These are phyloP conservation scores for Galerina marginata DNA, from an alignment of 768 basidiomycete genomes.

Conservation along the genomic window DNA sequence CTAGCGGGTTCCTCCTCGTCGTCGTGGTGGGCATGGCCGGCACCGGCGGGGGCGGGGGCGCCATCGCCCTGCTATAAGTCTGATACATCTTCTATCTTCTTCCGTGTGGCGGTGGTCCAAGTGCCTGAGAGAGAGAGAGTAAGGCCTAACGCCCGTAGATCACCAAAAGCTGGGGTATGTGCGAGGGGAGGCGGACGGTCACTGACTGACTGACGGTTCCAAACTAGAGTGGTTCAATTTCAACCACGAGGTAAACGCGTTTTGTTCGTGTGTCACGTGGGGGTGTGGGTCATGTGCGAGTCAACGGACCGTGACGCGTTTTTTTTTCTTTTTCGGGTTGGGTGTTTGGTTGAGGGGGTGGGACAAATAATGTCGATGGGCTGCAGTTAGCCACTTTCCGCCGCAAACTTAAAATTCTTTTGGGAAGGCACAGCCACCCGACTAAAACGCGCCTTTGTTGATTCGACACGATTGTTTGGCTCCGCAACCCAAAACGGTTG, in stretches of 20 bases:
- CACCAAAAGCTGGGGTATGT: neutral
- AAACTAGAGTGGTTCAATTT: neutral
- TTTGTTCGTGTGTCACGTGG: conserved; percentile 29
- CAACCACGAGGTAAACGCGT: conserved; percentile 32
- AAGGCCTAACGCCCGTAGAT: conserved; percentile 47
- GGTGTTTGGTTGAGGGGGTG: too few species aligned
- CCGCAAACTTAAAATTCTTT: too few species aligned
- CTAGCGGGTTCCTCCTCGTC: conserved; percentile 45
- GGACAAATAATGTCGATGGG: too few species aligned
- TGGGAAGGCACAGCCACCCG: too few species aligned
- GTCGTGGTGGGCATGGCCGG: conserved; percentile 22
- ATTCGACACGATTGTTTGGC: too few species aligned
- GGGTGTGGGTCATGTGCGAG: conserved; percentile 3
- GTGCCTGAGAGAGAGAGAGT: neutral
- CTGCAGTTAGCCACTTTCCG: too few species aligned
- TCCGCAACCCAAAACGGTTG: too few species aligned
- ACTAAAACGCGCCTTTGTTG: too few species aligned
- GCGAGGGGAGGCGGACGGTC: conserved; percentile 10
- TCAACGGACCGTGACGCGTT: neutral
- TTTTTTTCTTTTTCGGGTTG: too few species aligned
- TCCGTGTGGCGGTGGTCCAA: too few species aligned
- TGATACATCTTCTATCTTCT: conserved; percentile 36
- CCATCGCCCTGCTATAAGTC: conserved; percentile 35
- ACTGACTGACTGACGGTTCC: conserved; percentile 11
- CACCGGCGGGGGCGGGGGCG: conserved; percentile 28